Evolutionary conservation across 768 basidiomycete genomes (phyloP), one percentile per base, ranked within the genome.

Genomic region (Clathrus columnatus): DNA sequence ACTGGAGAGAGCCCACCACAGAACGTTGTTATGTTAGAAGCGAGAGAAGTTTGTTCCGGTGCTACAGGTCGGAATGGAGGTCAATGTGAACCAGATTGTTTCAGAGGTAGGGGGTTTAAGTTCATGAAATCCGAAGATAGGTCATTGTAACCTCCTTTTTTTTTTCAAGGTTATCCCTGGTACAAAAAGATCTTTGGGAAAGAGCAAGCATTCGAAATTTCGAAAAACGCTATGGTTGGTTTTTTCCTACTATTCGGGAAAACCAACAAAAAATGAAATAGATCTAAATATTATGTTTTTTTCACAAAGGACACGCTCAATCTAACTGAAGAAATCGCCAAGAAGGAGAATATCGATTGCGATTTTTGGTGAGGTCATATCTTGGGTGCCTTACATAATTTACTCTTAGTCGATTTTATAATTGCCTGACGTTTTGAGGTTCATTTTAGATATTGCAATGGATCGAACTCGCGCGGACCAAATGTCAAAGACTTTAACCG

Each of bases 21-120:
- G 14, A 68, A 70, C 30, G 66, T 93, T 1, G 78, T 89, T 20
- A 82, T 91, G 73, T 74, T 95, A 20, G 91, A 95, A 61, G 91
- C 91, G 3, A 70, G 91, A 52, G 85, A 87, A 10, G n/a, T 74
- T 0, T 88, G 86, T 61, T 85, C 83, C 0, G 86, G 86, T 0
- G 86, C 86, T 6, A 86, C 85, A 0, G 86, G 79, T 32, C n/a
- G 72, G 83, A 82, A 56, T n/a, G 72, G 49, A 11, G 49, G 49
- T 11, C 49, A 50, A 27, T 50, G 49, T 28, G 16, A 29, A 21
- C 49, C 49, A 7, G 27, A 50, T 28, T 50, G 49, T 29, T 50
- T 27, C 21, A 10, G 20, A 50, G 49, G 49, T 50, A 7, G 11
- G 26, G n/a, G n/a, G n/a, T n/a, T 29, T 14, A 50, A 11, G 10